Evolutionary conservation across 306 rosid genomes (phyloP).

Genomic region (Quercus engelmannii): DNA sequence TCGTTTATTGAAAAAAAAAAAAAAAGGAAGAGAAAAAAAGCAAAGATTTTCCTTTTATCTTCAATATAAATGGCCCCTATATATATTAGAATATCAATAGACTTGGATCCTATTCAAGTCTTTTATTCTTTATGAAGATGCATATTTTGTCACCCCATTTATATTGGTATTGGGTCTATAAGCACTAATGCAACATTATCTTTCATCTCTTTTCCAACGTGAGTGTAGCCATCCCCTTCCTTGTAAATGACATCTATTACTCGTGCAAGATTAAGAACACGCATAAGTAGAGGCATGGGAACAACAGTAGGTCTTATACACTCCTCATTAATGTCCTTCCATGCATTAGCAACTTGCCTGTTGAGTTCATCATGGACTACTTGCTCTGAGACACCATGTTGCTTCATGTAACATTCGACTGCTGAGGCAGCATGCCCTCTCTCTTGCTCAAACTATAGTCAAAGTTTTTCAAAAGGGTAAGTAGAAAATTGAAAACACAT

Average conservation of each 20-base stretch:
- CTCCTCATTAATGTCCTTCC: conserved; percentile 48
- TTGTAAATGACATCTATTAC: conserved; percentile 9
- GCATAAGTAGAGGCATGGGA: conserved; percentile 29
- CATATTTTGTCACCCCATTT: neutral
- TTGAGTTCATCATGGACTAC: conserved; percentile 2
- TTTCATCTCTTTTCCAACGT: neutral
- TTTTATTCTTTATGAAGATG: too few relatives aligned
- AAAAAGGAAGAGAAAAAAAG: too few relatives aligned
- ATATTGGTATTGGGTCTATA: neutral
- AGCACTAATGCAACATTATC: neutral
- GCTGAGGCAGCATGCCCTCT: conserved; percentile 33
- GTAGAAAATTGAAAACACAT: neutral
- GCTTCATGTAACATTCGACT: conserved; percentile 45
- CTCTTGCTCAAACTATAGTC: conserved; percentile 29
- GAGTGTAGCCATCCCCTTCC: neutral
- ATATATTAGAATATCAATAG: too few relatives aligned
- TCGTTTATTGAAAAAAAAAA: too few relatives aligned
- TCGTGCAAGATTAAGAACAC: conserved; percentile 34
- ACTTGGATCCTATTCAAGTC: too few relatives aligned
- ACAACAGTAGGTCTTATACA: conserved; percentile 7
- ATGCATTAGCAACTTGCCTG: conserved; percentile 2
- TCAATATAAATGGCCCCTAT: too few relatives aligned
- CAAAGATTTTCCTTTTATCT: too few relatives aligned
- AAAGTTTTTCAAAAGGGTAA: too few relatives aligned
- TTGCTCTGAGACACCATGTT: conserved; percentile 5